Percentiles rank a stretch among this genome's conserved stretches.
These are phyloP conservation scores for Colletotrichum noveboracense DNA, from an alignment of 2,329 filamentous ascomycete species.

Conservation along the genomic window DNA sequence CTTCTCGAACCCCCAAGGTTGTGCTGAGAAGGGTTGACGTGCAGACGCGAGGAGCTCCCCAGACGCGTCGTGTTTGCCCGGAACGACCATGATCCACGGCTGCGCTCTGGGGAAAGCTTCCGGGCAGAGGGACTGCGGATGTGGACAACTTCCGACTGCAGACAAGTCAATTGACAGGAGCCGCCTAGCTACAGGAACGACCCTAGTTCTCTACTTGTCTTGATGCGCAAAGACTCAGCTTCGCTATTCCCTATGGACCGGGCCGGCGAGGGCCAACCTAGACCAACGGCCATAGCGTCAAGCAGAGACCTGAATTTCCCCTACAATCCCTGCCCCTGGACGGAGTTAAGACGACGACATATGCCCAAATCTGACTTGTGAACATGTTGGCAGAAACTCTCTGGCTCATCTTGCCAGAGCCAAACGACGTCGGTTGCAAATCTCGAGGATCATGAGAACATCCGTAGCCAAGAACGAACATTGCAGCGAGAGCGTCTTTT, in stretches of 20 bases:
- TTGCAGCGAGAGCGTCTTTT: not conserved
- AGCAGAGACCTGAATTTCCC: slow-evolving; percentile 18
- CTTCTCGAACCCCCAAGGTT: not conserved
- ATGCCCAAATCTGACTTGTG: not conserved
- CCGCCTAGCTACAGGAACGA: not conserved
- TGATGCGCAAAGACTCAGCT: not conserved
- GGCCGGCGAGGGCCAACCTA: slow-evolving; percentile 7
- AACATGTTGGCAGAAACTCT: not conserved
- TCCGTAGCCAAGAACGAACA: not conserved
- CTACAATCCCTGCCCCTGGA: not conserved
- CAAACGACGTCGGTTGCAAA: not conserved
- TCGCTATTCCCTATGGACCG: slow-evolving; percentile 7
- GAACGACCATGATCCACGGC: not conserved
- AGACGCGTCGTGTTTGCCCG: not conserved
- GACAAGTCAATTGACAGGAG: not conserved
- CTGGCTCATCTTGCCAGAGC: not conserved
- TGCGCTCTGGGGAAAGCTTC: not conserved
- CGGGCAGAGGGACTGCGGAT: not conserved
- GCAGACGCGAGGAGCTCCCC: not conserved
- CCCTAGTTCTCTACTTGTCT: not conserved
- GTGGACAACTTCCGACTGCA: not conserved
- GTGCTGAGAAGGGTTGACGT: not conserved
- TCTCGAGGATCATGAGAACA: not conserved
- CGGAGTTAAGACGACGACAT: slow-evolving; percentile 9
- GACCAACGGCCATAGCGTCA: slow-evolving; percentile 14